Evolutionary conservation across 164 flowering plant species (phyloP).

Genomic region (Buxus sempervirens): DNA sequence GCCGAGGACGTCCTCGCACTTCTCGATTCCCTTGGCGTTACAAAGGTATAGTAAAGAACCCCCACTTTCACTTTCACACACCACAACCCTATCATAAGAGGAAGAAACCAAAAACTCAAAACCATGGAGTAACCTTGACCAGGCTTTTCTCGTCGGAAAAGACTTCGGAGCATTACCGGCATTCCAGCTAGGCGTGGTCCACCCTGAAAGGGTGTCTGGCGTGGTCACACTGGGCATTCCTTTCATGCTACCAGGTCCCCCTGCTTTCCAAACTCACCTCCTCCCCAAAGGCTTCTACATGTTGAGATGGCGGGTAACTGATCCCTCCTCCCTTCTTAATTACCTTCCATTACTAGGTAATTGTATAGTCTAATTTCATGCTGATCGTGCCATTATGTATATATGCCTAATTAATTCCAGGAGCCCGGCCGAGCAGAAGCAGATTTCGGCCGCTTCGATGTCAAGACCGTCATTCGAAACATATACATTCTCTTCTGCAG

Average conservation of each 20-base stretch:
- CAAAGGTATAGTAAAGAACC: constrained; percentile 34
- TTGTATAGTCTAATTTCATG: background rate
- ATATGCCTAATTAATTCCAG: constrained; percentile 19
- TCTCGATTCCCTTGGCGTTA: constrained; percentile 30
- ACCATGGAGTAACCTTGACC: background rate
- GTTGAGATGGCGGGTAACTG: constrained; percentile 31
- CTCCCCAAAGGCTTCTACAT: constrained; percentile 65
- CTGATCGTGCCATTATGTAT: background rate
- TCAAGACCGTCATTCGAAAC: constrained; percentile 48
- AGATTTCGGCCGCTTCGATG: constrained; percentile 65
- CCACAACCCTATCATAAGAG: no score
- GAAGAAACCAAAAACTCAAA: no score
- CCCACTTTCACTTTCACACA: no score
- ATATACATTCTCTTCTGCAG: constrained; percentile 57
- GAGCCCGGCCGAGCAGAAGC: constrained; percentile 75
- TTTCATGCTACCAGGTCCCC: constrained; percentile 29
- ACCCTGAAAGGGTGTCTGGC: constrained; percentile 46
- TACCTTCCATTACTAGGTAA: background rate
- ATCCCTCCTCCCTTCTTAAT: background rate
- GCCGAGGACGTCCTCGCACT: constrained; percentile 32
- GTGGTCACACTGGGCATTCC: constrained; percentile 47
- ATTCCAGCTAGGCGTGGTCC: constrained; percentile 25
- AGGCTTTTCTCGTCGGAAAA: constrained; percentile 54
- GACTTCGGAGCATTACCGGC: constrained; percentile 51
- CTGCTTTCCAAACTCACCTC: constrained; percentile 4